Base-by-base conservation (phyloP, 208 protist species). In the Phytomonas sp. region DNA sequence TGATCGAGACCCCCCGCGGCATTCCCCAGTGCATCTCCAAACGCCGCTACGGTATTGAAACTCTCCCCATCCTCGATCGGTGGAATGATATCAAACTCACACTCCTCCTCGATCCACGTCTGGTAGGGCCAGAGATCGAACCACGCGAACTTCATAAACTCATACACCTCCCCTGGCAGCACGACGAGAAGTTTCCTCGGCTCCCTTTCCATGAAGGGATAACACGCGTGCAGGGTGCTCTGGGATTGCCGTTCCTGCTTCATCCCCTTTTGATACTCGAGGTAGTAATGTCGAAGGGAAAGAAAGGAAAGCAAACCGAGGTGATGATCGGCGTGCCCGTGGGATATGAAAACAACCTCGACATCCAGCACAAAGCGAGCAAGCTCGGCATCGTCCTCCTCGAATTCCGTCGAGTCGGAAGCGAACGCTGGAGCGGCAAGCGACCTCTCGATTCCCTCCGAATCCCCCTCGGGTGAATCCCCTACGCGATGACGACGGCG, bases 261-360 rank as follows among this genome's bases (percentile, higher is more conserved):
- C n/a, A 17, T 37, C 32, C n/a, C 23, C 4, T 3, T 28, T 40
- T 62, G 29, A 28, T 70, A 28, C 1, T 43, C 11, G 15, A 75
- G 33, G 64, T 32, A 64, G 74, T 75, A 85, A 30, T 75, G 64
- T 1, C 87, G 81, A 43, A 91, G 77, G 0, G 74, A 73, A 9
- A 96, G 73, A 9, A 96, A 69, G 43, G 81, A 80, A 36, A 92
- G 59, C 7, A 96, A 68, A 6, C 91, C 91, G 26, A 96, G 77
- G 73, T 96, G 88, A 68, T 96, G 91, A 53, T 96, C 91, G 31
- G 89, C 91, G 77, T 96, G 91, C 20, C 76, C 83, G 77, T 96
- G 91, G 0, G 91, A 96, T n/a, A 96, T 93, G 62, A 92, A 96
- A 0, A 96, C 70, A 36, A 94, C 68, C 0, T 73, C 63, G 13